phyloP scores from a whole-genome alignment of 305 asterid genomes.

The Stenogyne calaminthoides region DNA sequence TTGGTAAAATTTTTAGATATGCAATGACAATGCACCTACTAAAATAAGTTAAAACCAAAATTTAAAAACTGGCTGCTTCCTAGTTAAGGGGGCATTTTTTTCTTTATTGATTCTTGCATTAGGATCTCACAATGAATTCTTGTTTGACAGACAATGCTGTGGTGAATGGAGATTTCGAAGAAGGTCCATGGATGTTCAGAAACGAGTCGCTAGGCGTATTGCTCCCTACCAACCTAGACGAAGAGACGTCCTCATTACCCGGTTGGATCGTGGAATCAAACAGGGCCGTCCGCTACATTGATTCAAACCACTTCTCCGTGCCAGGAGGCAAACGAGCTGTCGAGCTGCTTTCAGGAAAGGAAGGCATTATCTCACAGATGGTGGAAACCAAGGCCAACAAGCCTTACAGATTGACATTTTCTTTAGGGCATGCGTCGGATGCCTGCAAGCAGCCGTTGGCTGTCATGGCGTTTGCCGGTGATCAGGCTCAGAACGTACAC shows the following conservation, averaged over 20 bases:
- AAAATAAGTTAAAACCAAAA: too few relatives aligned
- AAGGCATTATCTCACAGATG: slow-evolving; percentile 96
- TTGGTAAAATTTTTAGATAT: too few relatives aligned
- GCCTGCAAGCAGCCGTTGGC: slow-evolving; percentile 84
- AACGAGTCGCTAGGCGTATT: slow-evolving; percentile 89
- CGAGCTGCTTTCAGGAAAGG: slow-evolving; percentile 87
- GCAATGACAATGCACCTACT: too few relatives aligned
- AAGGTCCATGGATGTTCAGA: slow-evolving; percentile 96
- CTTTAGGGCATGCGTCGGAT: slow-evolving; percentile 83
- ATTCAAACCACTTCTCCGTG: slow-evolving; percentile 72
- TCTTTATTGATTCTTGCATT: too few relatives aligned
- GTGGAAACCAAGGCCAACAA: slow-evolving; percentile 79
- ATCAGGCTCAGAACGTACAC: slow-evolving; percentile 80
- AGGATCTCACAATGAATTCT: too few relatives aligned
- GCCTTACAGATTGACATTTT: slow-evolving; percentile 62
- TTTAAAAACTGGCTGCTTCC: too few relatives aligned
- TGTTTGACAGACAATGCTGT: slow-evolving; percentile 67
- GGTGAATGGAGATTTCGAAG: slow-evolving; percentile 90
- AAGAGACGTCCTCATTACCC: slow-evolving; percentile 82
- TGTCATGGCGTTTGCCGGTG: slow-evolving; percentile 94
- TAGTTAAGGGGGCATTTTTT: not conserved
- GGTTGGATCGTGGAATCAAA: slow-evolving; percentile 98
- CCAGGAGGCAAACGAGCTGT: slow-evolving; percentile 94
- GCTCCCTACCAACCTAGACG: slow-evolving; percentile 94
- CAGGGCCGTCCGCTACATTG: slow-evolving; percentile 92